A percentile compares a stretch with the other conserved stretches of the same genome.
These are phyloP conservation scores for Acorus gramineus DNA, from an alignment of 106 monocot species.

Conservation along the genomic window DNA sequence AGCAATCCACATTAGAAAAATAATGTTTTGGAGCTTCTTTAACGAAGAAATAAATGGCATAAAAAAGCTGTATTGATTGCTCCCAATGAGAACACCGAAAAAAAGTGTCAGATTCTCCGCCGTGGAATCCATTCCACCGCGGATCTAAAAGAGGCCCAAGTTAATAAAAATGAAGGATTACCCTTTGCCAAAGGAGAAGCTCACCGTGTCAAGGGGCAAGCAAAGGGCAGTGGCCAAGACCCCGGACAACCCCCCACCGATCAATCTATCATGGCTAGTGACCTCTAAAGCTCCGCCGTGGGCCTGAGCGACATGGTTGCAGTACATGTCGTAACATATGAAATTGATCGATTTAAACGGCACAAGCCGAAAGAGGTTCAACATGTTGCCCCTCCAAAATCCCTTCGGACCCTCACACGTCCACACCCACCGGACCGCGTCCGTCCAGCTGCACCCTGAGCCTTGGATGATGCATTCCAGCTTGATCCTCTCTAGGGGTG, in stretches of 20 bases:
- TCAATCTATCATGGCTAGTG: constrained; percentile 39
- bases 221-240: constrained; percentile 35
- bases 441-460: constrained; percentile 11
- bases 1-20: no score
- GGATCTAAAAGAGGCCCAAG: no score
- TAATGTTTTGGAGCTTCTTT: no score
- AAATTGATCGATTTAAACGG: constrained; percentile 63
- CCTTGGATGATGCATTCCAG: constrained; percentile 48
- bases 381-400: constrained; percentile 52
- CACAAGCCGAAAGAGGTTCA: constrained; percentile 47
- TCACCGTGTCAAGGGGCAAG: constrained; percentile 52
- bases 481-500: constrained; percentile 55
- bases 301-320: constrained; percentile 14
- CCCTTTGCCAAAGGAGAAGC: background rate
- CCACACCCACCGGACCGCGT: constrained; percentile 23
- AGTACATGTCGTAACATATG: constrained; percentile 54
- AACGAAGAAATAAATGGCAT: no score
- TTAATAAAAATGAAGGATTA: no score
- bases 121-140: no score
- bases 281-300: constrained; percentile 18
- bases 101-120: background rate
- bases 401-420: constrained; percentile 33
- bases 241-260: constrained; percentile 45
- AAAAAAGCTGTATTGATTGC: background rate
- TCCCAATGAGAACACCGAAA: constrained; percentile 13